Evolutionary conservation across 2,329 filamentous ascomycete genomes (phyloP).

Genomic region (Talaromyces marneffei): DNA sequence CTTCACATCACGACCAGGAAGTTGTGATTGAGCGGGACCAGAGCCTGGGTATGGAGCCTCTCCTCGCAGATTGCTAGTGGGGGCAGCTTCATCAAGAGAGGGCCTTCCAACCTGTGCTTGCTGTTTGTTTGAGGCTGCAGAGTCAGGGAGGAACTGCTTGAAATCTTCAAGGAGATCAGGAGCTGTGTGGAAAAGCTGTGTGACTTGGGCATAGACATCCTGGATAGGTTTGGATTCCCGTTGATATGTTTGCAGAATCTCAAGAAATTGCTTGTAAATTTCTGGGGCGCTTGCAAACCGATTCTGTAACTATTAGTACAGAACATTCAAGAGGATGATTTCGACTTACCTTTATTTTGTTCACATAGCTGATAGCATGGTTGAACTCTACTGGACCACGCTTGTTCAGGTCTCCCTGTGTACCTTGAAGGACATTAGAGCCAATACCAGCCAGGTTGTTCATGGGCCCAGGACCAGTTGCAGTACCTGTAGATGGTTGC

Average conservation of each 20-base stretch:
- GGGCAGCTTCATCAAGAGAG: conserved; percentile 63
- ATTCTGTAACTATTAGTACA: conserved; percentile 54
- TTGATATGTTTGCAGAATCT: conserved; percentile 97
- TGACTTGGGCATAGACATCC: conserved; percentile 96
- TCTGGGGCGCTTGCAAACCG: conserved; percentile 94
- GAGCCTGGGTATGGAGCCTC: conserved; percentile 41
- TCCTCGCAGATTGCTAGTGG: conserved; percentile 57
- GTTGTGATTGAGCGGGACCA: conserved; percentile 43
- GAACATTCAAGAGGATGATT: neutral
- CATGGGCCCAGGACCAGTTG: conserved; percentile 47
- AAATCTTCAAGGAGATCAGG: conserved; percentile 96
- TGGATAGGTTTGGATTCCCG: conserved; percentile 97
- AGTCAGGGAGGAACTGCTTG: conserved; percentile 96
- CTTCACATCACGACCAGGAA: conserved; percentile 52
- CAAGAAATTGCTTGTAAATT: conserved; percentile 98
- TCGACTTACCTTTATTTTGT: conserved; percentile 87
- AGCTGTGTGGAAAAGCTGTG: conserved; percentile 83
- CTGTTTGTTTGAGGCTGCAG: conserved; percentile 63
- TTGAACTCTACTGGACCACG: conserved; percentile 97
- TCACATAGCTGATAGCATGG: conserved; percentile 98
- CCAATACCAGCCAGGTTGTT: conserved; percentile 58
- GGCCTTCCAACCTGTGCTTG: conserved; percentile 54
- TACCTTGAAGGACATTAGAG: conserved; percentile 52
- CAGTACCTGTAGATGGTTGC: conserved; percentile 41
- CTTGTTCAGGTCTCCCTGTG: conserved; percentile 62